Percentiles rank a stretch among this genome's conserved stretches.
Conservation (phyloP, 495 filamentous ascomycete species). For the Daldinia loculata region DNA sequence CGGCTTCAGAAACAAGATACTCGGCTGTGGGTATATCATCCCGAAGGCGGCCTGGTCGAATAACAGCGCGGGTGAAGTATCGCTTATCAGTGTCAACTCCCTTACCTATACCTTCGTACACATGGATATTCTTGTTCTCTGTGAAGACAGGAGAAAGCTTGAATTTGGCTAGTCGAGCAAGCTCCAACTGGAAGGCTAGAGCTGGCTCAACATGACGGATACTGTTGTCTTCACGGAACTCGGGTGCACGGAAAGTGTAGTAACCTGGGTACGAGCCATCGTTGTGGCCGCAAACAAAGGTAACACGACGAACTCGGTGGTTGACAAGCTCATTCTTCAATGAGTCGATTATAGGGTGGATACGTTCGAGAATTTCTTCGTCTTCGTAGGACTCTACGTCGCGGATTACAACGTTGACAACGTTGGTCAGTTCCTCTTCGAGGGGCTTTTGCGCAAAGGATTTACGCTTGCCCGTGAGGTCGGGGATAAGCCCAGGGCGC, state of each 20-base stretch:
- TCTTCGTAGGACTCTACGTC: constrained; percentile 91
- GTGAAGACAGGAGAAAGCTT: constrained; percentile 97
- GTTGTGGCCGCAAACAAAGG: constrained; percentile 94
- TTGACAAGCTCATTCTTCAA: constrained; percentile 83
- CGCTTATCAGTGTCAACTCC: constrained; percentile 93
- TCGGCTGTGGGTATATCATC: constrained; percentile 97
- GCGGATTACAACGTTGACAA: constrained; percentile 89
- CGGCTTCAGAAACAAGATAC: constrained; percentile 96
- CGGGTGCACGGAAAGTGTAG: constrained; percentile 95
- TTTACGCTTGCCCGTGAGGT: constrained; percentile 75
- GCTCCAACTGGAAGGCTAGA: constrained; percentile 96
- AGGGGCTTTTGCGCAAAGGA: constrained; percentile 59
- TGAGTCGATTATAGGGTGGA: constrained; percentile 77
- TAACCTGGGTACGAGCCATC: constrained; percentile 96
- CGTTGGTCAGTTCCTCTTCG: constrained; percentile 83
- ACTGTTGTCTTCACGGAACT: constrained; percentile 87
- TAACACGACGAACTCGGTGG: constrained; percentile 85
- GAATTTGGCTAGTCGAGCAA: constrained; percentile 94
- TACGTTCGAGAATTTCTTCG: constrained; percentile 76
- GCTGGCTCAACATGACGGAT: constrained; percentile 98
- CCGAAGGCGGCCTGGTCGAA: constrained; percentile 88
- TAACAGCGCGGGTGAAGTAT: constrained; percentile 96
- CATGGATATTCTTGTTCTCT: constrained; percentile 98
- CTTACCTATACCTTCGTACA: constrained; percentile 96
- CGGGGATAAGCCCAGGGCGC: constrained; percentile 64